Base-by-base conservation (phyloP, 73 alveolate species). In the Diophrys sp. region DNA sequence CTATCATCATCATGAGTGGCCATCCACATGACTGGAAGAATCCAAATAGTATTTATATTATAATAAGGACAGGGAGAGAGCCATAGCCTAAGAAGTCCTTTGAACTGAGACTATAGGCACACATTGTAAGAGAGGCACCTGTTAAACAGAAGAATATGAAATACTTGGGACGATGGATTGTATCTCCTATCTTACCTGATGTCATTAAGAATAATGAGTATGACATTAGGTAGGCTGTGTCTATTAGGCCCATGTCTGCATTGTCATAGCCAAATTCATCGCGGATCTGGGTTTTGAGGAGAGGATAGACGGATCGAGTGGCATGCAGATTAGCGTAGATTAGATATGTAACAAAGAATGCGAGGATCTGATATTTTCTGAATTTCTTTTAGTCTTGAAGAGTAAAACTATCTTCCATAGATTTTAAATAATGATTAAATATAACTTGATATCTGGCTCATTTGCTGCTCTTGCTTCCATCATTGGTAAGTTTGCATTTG, bases 11-110 rank as follows among this genome's bases (percentile, higher is more conserved):
- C 33, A 83, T 79, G 24, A 83, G 32, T 23, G 96, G 96, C 96
- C 96, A 89, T 26, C 91, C 96, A 1, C 76, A 74, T 32, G 96
- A 89, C 55, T 84, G 88, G 53, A 84, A n/a, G 29, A 89, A 53
- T 0, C 96, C 96, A 71, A 67, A 44, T 5, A 44, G 18, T 18
- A 44, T 5, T 18, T 11, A 75, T 18, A 89, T 69, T 1, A 89
- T 70, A 30, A 83, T 83, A 68, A 82, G 71, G 30, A 74, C 75
- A 44, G 54, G 73, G 71, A 77, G 78, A 33, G 73, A 73, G 32
- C 74, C 53, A 1, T 80, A 67, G 24, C 34, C 55, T 5, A 25
- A 23, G 28, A 57, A 68, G 18, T 56, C 54, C 78, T 71, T 32
- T 0, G 56, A 25, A 25, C 90, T 81, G 14, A 62, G 56, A 29